phyloP scores from a whole-genome alignment of 164 flowering plant species.

The Aristolochia contorta region DNA sequence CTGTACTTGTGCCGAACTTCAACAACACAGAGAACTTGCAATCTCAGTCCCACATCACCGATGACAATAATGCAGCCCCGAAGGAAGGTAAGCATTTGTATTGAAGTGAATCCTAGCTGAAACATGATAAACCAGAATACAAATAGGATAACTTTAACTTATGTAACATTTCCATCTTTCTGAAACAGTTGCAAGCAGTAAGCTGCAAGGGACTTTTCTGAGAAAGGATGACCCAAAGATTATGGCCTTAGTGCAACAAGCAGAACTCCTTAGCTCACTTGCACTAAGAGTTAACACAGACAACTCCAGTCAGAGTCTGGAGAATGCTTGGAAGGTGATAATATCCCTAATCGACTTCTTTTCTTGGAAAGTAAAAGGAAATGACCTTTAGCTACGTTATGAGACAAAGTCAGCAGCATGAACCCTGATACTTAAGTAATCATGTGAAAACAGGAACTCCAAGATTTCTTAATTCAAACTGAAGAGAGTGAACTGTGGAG shows the following conservation, averaged over 20 bases:
- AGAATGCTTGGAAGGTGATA: constrained; percentile 93
- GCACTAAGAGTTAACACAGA: constrained; percentile 72
- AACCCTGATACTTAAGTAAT: too few relatives aligned
- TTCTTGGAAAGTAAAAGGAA: too few relatives aligned
- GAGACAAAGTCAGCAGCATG: too few relatives aligned
- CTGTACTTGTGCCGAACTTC: constrained; percentile 45
- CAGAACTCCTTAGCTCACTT: constrained; percentile 83
- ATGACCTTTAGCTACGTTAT: too few relatives aligned
- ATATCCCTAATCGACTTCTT: too few relatives aligned
- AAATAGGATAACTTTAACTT: too few relatives aligned
- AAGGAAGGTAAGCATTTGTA: constrained; percentile 1
- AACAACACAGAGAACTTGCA: constrained; percentile 18
- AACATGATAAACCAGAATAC: too few relatives aligned
- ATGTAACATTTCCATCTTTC: too few relatives aligned
- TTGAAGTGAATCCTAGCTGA: too few relatives aligned
- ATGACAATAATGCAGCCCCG: constrained; percentile 18
- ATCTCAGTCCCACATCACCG: constrained; percentile 18
- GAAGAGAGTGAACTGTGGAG: constrained; percentile 40
- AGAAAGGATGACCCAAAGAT: constrained; percentile 84
- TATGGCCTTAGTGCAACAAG: constrained; percentile 75
- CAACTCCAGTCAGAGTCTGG: constrained; percentile 69
- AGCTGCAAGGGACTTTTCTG: constrained; percentile 58
- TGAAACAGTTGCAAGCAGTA: constrained; percentile 29
- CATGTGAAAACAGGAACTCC: constrained; percentile 51
- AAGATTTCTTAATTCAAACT: constrained; percentile 51